phyloP scores from a whole-genome alignment of 345 rosid genomes.

The Acer saccharum region DNA sequence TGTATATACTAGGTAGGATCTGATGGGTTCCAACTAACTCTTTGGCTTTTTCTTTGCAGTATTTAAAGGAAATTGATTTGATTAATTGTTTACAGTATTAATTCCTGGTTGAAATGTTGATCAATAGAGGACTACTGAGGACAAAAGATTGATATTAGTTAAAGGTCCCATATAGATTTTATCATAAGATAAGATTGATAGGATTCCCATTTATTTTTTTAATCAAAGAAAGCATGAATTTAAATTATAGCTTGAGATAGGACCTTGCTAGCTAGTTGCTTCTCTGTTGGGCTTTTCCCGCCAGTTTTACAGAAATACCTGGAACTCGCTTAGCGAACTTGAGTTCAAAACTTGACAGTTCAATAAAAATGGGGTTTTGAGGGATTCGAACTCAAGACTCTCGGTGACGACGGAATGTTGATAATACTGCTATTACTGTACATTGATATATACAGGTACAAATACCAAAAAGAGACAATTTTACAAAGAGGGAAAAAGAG shows the following conservation, averaged over 20 bases:
- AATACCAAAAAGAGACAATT: slow-evolving; percentile 2
- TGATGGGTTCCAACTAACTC: not conserved
- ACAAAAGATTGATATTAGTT: not conserved
- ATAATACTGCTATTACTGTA: too few species aligned
- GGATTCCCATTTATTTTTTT: slow-evolving; percentile 7
- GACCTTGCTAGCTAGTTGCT: slow-evolving; percentile 5
- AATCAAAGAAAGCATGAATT: slow-evolving; percentile 6
- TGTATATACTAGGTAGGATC: not conserved
- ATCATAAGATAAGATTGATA: not conserved
- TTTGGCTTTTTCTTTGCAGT: not conserved
- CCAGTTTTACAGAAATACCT: not conserved
- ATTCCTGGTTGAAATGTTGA: not conserved
- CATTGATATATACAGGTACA: too few species aligned
- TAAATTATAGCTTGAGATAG: slow-evolving; percentile 12
- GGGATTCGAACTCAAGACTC: not conserved
- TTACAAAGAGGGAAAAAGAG: not conserved
- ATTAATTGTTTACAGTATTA: not conserved
- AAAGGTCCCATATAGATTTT: slow-evolving; percentile 27
- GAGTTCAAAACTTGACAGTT: too few species aligned
- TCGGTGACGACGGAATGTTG: too few species aligned
- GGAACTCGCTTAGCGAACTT: too few species aligned
- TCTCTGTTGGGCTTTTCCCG: slow-evolving; percentile 8
- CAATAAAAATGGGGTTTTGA: not conserved
- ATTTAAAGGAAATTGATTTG: not conserved
- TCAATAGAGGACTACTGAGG: not conserved